These are phyloP conservation scores for Herpetospermum pedunculosum DNA, from an alignment of 306 rosid species.

Conservation along the genomic window DNA sequence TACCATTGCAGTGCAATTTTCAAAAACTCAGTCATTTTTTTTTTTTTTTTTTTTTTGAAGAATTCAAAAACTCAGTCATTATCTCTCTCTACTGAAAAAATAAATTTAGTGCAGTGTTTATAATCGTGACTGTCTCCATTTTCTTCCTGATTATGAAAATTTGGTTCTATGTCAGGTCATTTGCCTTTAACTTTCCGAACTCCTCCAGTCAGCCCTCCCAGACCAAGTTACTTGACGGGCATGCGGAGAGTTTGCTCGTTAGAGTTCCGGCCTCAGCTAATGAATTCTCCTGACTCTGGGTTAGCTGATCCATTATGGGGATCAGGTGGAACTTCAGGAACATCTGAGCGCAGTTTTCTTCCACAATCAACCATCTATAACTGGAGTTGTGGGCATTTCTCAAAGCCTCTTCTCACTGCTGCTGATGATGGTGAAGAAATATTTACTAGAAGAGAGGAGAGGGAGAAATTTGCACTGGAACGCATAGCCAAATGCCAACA, in stretches of 20 bases:
- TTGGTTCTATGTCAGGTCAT: constrained; percentile 40
- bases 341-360: constrained; percentile 74
- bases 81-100: not conserved
- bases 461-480: constrained; percentile 81
- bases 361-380: constrained; percentile 86
- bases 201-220: constrained; percentile 99
- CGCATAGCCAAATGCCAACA: constrained; percentile 86
- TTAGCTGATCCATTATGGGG: constrained; percentile 90
- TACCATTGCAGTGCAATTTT: not conserved
- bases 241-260: constrained; percentile 89
- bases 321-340: constrained; percentile 42
- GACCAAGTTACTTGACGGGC: constrained; percentile 66
- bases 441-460: constrained; percentile 74
- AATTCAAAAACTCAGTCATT: not conserved
- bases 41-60: too few relatives aligned
- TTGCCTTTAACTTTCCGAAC: constrained; percentile 83
- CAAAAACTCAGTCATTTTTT: not conserved
- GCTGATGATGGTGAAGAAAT: constrained; percentile 66
- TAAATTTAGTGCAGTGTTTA: not conserved
- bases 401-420: constrained; percentile 72
- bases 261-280: constrained; percentile 83
- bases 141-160: constrained; percentile 12
- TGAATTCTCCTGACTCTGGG: constrained; percentile 84
- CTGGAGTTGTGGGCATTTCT: constrained; percentile 96
- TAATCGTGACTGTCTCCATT: not conserved